Base-by-base conservation (phyloP, 1,284 basidiomycete species). In the Cryptococcus sp. region DNA sequence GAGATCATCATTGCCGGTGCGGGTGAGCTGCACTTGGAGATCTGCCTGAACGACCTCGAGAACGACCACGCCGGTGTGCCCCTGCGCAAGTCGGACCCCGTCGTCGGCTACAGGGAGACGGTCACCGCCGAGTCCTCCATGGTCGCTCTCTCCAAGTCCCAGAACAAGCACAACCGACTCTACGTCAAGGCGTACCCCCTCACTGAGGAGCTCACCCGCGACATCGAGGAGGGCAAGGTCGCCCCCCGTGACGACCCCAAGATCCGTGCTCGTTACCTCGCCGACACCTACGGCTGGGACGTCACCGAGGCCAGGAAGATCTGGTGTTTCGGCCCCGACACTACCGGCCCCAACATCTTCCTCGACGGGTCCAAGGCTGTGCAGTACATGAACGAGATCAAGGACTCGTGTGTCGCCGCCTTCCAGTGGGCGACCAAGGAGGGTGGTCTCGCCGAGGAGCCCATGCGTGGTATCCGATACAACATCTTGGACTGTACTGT, bases 111-210 rank as follows among this genome's bases (percentile, higher is more conserved):
- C 83, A 85, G 93, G 81, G 96, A 98, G 84, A 98, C 95, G 20
- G 94, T 98, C 78, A 91, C 89, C 82, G 82, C 91, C 57, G 91
- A 98, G 81, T 98, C 95, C 7, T 87, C 87, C 58, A 98, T 98
- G 75, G 87, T 91, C 64, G 96, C 96, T 43, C 84, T 99, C 55
- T 98, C 96, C 67, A 99, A 99, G 81, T 98, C 96, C 51, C 96
- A 98, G 82, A 98, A 99, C 85, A 99, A 99, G 86, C 96, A 98
- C 87, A 99, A 98, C 79, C 91, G 96, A 83, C 84, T 98, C 62
- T 98, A 88, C 79, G 85, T 88, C 66, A 93, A 92, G 83, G 95
- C 96, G 46, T 69, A 87, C 81, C 96, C 96, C 50, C 78, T 98
- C 62, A 91, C 90, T 39, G 96, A 98, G 77, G 93, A 97, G 78